Conservation (phyloP, 2,329 filamentous ascomycete species). For the Penicillium sp. region DNA sequence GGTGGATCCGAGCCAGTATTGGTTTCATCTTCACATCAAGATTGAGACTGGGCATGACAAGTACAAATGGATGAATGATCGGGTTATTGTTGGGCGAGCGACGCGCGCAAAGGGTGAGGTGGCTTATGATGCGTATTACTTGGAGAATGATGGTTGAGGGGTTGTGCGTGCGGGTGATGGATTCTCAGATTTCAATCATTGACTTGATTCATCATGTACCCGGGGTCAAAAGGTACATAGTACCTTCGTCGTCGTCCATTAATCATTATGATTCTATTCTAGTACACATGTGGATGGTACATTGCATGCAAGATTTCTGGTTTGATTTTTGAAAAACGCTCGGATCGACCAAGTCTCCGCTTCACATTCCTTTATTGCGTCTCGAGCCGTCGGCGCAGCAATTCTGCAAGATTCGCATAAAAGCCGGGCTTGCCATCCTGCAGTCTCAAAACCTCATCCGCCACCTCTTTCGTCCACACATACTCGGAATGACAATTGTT, state of each 20-base stretch:
- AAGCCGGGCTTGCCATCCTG: slow-evolving; percentile 21
- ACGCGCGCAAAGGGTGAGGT: slow-evolving; percentile 22
- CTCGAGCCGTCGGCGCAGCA: slow-evolving; percentile 19
- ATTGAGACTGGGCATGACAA: slow-evolving; percentile 22
- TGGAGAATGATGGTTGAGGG: slow-evolving; percentile 17
- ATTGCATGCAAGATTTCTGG: no score
- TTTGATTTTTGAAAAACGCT: no score
- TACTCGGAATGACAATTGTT: slow-evolving; percentile 27
- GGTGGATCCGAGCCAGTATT: slow-evolving; percentile 21
- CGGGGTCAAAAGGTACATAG: no score
- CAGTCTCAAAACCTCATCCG: slow-evolving; percentile 23
- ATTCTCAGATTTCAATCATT: no score
- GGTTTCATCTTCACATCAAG: slow-evolving; percentile 25
- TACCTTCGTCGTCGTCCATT: no score
- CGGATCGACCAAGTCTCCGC: no score
- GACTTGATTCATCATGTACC: no score
- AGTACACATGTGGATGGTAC: no score
- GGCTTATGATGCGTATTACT: slow-evolving; percentile 25
- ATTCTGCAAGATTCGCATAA: slow-evolving; percentile 23
- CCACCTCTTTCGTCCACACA: slow-evolving; percentile 25
- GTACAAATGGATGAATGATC: slow-evolving; percentile 25
- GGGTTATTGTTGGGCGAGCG: slow-evolving; percentile 23
- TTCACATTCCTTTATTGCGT: slow-evolving; percentile 3
- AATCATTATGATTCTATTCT: no score
- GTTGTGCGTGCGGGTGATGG: no score